These are phyloP conservation scores for Ecytonucleospora hepatopenaei DNA, from an alignment of 371 early-diverging fungal genomes.

Conservation along the genomic window DNA sequence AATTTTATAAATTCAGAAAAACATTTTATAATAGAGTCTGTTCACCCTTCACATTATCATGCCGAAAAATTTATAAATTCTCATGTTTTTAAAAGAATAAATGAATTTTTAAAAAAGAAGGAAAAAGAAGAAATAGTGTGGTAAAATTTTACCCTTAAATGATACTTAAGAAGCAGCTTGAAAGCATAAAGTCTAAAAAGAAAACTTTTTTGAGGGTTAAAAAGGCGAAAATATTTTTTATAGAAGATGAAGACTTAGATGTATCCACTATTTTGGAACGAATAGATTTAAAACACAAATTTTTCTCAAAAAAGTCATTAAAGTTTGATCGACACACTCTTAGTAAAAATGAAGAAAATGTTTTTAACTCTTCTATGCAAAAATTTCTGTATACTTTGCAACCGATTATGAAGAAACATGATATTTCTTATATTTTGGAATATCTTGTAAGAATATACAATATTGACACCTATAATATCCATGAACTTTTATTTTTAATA, in stretches of 20 bases:
- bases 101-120: constrained; percentile 67
- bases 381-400: constrained; percentile 23
- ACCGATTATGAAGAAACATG: constrained; percentile 1
- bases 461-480: constrained; percentile 28
- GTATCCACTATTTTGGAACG: constrained; percentile 27
- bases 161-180: constrained; percentile 30
- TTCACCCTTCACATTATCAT: constrained; percentile 84
- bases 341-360: constrained; percentile 26
- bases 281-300: constrained; percentile 16
- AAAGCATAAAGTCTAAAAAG: constrained; percentile 14
- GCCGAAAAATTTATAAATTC: constrained; percentile 73
- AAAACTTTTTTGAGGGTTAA: constrained; percentile 4
- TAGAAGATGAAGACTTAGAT: constrained; percentile 27
- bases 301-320: constrained; percentile 16
- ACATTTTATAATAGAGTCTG: constrained; percentile 71
- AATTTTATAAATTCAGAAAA: constrained; percentile 54
- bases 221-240: constrained; percentile 9
- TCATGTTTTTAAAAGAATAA: constrained; percentile 76
- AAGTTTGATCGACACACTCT: constrained; percentile 34
- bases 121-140: constrained; percentile 64
- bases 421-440: constrained; percentile 31
- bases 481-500: constrained; percentile 36
- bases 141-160: constrained; percentile 44
- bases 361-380: constrained; percentile 33
- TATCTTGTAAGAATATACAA: constrained; percentile 38